Base-by-base conservation (phyloP, 306 rosid genomes). In the Fragaria ananassa region DNA sequence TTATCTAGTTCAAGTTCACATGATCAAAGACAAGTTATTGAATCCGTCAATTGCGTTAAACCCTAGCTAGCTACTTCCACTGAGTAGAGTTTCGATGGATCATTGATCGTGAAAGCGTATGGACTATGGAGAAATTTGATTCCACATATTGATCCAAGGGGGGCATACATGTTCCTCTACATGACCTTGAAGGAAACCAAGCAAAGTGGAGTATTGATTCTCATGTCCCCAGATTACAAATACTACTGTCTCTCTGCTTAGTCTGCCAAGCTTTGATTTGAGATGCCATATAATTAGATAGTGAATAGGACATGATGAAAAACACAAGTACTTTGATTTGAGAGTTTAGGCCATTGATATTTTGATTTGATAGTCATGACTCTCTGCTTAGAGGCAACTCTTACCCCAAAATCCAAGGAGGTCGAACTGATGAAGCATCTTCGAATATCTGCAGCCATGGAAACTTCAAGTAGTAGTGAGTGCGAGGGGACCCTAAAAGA, bases 1-100 rank as follows among this genome's bases (percentile, higher is more conserved):
- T 79, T 47, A 74, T 81, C 61, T 74, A 21, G n/a, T 60, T 63
- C 60, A 27, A 45, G 66, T 80, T 80, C 66, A 57, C 65, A 80
- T n/a, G 29, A 37, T 53, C 58, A n/a, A 53, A 9, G 18, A 68
- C 14, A 60, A 31, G 2, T 57, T 57, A 23, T 10, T 0, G 64
- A 57, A 57, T 25, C 15, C 31, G 7, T 5, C 23, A 53, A 53
- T n/a, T 49, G 6, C 17, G 54, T 5, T 51, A 51, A 5, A 18
- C 23, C 56, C 56, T 15, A 50, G 54, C 54, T 14, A 47, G 53
- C 69, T 34, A 64, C 45, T 6, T 63, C 1, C 4, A 14, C 18
- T 9, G 3, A 64, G 44, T 19, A 37, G 47, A 64, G 10, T 54
- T 14, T 14, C 1, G 4, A 70, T 13, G 9, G 29, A 19, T 12